Evolutionary conservation across 805 yeast species (phyloP).

Genomic region (Nakazawaea sp.): DNA sequence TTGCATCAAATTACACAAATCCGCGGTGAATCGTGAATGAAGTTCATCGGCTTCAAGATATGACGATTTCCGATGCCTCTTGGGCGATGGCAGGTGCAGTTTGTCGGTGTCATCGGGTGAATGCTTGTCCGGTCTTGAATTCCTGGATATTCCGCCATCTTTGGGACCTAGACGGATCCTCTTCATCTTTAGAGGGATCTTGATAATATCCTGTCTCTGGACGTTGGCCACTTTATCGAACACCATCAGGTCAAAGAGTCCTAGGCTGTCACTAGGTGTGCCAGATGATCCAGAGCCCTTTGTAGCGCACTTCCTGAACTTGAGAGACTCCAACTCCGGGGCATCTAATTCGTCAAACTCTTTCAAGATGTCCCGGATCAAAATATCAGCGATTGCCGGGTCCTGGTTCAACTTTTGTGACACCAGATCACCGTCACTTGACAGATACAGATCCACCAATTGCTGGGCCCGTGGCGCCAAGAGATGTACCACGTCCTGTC

Average conservation of each 20-base stretch:
- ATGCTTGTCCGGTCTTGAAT: neutral
- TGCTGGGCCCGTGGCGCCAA: conserved; percentile 21
- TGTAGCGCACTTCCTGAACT: conserved; percentile 29
- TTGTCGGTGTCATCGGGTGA: neutral
- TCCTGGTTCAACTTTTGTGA: no score
- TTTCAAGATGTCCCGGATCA: neutral
- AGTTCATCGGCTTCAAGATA: neutral
- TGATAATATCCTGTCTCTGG: conserved; percentile 15
- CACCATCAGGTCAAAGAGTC: conserved; percentile 12
- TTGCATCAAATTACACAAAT: neutral
- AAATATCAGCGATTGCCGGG: no score
- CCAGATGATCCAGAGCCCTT: conserved; percentile 3
- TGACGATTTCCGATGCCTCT: neutral
- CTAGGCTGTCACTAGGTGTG: neutral
- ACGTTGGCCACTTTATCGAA: conserved; percentile 11
- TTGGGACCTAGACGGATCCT: conserved; percentile 20
- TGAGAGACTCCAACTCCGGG: conserved; percentile 5
- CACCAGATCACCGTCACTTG: no score
- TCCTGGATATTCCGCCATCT: no score
- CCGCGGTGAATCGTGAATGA: neutral
- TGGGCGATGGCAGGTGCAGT: neutral
- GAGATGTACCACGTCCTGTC: conserved; percentile 24
- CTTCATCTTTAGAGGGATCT: conserved; percentile 22
- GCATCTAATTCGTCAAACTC: conserved; percentile 8
- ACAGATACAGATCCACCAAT: no score